Percentiles rank a stretch among this genome's conserved stretches.
phyloP scores from a whole-genome alignment of 176 grass and related monocot species.

The Phragmites australis region DNA sequence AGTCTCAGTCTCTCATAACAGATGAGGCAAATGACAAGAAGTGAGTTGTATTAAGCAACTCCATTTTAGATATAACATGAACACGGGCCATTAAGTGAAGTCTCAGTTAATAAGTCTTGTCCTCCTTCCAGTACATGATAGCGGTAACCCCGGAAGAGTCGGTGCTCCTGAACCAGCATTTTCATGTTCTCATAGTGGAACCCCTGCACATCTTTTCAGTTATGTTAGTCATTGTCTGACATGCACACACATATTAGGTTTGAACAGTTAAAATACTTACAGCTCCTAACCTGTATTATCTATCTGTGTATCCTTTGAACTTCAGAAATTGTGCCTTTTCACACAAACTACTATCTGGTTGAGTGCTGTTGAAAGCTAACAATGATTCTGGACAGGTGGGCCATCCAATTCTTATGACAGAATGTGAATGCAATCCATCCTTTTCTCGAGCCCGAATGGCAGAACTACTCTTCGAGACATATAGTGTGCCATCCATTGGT shows the following conservation, averaged over 20 bases:
- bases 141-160: not conserved
- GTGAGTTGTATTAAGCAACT: not conserved
- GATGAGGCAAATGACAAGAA: not conserved
- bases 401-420: slow-evolving; percentile 98
- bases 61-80: not conserved
- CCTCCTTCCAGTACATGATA: not conserved
- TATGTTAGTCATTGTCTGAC: not conserved
- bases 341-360: slow-evolving; percentile 22
- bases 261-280: not conserved
- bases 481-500: slow-evolving; percentile 87
- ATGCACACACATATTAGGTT: not conserved
- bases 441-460: slow-evolving; percentile 94
- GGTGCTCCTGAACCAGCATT: not conserved
- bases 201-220: not conserved
- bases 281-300: not conserved
- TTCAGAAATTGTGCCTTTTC: not conserved
- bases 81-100: not conserved
- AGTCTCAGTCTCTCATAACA: not conserved
- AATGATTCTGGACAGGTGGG: slow-evolving; percentile 60
- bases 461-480: slow-evolving; percentile 97
- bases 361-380: slow-evolving; percentile 39
- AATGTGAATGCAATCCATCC: slow-evolving; percentile 90
- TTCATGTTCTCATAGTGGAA: slow-evolving; percentile 27
- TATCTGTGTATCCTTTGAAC: slow-evolving; percentile 12
- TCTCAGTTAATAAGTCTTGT: not conserved